Conservation (phyloP, 148 eudicot genomes). For the Nepenthes gracilis region DNA sequence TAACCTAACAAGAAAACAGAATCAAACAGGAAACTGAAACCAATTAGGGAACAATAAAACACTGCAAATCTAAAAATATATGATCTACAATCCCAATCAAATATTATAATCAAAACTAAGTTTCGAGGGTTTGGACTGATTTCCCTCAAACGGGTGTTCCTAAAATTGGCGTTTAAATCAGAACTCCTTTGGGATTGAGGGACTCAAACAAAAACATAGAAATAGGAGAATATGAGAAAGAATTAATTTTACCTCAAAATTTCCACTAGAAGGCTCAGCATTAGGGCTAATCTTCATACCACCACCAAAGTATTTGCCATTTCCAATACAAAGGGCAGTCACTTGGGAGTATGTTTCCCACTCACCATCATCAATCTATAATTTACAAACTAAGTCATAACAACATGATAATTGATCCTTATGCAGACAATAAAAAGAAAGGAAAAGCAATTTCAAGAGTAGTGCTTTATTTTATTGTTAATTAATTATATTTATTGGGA, state of each 20-base stretch:
- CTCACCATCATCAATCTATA: constrained; percentile 78
- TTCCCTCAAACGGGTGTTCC: too few relatives aligned
- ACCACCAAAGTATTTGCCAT: constrained; percentile 95
- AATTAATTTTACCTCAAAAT: constrained; percentile 50
- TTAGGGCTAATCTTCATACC: constrained; percentile 98
- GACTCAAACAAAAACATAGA: not conserved
- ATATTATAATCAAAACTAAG: too few relatives aligned
- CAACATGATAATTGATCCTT: not conserved
- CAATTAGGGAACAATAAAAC: too few relatives aligned
- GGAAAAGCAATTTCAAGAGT: not conserved
- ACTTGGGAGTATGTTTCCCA: constrained; percentile 76
- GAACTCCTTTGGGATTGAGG: not conserved
- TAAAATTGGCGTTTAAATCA: not conserved
- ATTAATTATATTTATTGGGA: too few relatives aligned
- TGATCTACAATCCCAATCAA: too few relatives aligned
- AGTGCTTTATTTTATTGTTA: not conserved
- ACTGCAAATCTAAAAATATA: too few relatives aligned
- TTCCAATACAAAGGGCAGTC: constrained; percentile 93
- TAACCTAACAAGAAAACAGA: too few relatives aligned
- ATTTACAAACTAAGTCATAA: not conserved
- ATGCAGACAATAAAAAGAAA: not conserved
- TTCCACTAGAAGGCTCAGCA: constrained; percentile 70
- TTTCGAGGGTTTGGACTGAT: too few relatives aligned
- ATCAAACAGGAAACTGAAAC: too few relatives aligned
- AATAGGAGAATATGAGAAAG: not conserved